Conservation (phyloP, 2,329 filamentous ascomycete species). For the Colletotrichum australisinense region DNA sequence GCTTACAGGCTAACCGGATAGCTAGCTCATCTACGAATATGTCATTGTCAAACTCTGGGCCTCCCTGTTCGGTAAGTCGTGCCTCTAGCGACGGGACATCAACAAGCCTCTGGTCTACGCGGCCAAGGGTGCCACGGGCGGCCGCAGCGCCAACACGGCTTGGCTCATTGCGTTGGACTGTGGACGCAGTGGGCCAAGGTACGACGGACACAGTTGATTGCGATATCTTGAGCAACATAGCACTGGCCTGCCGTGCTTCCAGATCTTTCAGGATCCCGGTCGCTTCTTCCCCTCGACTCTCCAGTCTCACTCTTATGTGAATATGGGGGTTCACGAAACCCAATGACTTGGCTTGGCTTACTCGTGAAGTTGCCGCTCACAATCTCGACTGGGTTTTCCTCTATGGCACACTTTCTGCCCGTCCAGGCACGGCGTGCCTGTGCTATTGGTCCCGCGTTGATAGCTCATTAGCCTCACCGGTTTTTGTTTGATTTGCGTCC, state of each 20-base stretch:
- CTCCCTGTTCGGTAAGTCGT: neutral
- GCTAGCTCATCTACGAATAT: neutral
- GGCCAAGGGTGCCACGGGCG: constrained; percentile 7
- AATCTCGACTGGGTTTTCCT: constrained; percentile 10
- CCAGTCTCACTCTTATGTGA: neutral
- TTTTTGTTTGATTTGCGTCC: constrained; percentile 17
- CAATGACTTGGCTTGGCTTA: constrained; percentile 15
- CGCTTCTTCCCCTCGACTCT: neutral
- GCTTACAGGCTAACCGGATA: neutral
- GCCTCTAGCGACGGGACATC: neutral
- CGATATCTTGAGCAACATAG: constrained; percentile 35
- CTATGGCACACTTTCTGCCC: neutral
- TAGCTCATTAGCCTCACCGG: constrained; percentile 1
- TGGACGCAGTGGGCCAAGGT: constrained; percentile 18
- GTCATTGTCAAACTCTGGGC: neutral
- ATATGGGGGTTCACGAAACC: neutral
- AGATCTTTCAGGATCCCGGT: constrained; percentile 34
- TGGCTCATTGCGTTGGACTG: constrained; percentile 7
- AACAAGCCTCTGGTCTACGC: constrained; percentile 2
- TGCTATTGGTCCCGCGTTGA: neutral
- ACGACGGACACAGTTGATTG: constrained; percentile 14
- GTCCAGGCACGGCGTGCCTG: neutral
- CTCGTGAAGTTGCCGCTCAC: constrained; percentile 15
- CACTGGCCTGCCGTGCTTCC: constrained; percentile 19
- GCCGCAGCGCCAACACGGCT: constrained; percentile 11